These are phyloP conservation scores for Pythium utonaiense DNA, from an alignment of 352 stramenopile species.

Conservation along the genomic window DNA sequence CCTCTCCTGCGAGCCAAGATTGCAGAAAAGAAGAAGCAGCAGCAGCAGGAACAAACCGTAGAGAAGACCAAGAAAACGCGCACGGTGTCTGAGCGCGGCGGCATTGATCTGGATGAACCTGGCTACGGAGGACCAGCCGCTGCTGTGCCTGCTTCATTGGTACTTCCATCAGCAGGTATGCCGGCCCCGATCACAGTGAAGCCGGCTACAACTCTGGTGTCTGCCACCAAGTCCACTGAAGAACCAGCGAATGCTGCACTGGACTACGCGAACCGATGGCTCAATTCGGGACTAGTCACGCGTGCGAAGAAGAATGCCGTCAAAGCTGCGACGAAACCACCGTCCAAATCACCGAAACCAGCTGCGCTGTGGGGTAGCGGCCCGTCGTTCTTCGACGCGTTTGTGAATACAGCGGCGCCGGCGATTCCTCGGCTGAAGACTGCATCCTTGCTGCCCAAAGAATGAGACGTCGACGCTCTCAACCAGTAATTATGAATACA, in stretches of 20 bases:
- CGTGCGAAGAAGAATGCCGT: constrained; percentile 34
- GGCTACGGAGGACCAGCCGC: constrained; percentile 9
- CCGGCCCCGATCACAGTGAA: constrained; percentile 1
- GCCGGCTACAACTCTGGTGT: background rate
- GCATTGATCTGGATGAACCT: constrained; percentile 17
- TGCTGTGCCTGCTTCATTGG: background rate
- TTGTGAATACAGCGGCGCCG: constrained; percentile 49
- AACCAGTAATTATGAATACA: background rate
- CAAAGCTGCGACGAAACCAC: background rate
- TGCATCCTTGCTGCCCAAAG: constrained; percentile 5
- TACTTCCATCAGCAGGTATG: background rate
- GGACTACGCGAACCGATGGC: constrained; percentile 31
- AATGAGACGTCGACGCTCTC: background rate
- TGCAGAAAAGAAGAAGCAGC: constrained; percentile 10
- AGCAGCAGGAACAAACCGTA: constrained; percentile 1
- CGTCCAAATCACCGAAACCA: constrained; percentile 1
- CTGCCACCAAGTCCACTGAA: background rate
- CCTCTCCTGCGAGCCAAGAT: constrained; percentile 16
- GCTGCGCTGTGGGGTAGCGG: constrained; percentile 22
- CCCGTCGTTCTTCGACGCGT: constrained; percentile 62
- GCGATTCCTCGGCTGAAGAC: constrained; percentile 55
- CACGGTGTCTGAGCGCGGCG: constrained; percentile 5
- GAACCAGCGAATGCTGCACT: constrained; percentile 13
- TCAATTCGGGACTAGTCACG: constrained; percentile 37
- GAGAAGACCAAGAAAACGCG: constrained; percentile 8